These are phyloP conservation scores for Fusarium globosum DNA, from an alignment of 2,329 filamentous ascomycete genomes.

Conservation along the genomic window DNA sequence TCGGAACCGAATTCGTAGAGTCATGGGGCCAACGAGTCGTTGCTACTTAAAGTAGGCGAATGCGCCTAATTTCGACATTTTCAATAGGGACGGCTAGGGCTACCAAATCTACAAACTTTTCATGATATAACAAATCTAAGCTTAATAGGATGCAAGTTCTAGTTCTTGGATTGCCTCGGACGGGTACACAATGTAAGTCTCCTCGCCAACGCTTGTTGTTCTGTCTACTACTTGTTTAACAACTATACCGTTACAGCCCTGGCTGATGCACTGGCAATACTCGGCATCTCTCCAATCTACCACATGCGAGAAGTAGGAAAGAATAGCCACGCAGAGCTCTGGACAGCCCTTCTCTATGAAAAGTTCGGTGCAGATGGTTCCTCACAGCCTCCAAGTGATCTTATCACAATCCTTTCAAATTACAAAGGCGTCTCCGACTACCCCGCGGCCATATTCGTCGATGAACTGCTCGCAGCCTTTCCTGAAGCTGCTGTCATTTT, in stretches of 20 bases:
- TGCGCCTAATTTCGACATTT: neutral
- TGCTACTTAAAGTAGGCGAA: neutral
- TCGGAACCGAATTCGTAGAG: neutral
- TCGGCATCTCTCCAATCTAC: neutral
- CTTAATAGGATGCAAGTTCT: neutral
- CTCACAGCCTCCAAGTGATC: accelerated
- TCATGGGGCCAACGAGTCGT: neutral
- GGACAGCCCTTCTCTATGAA: neutral
- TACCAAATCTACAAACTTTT: accelerated
- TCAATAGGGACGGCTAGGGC: no score
- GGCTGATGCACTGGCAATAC: neutral
- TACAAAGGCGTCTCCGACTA: neutral
- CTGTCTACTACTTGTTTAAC: neutral
- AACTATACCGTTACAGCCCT: neutral
- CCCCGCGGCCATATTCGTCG: neutral
- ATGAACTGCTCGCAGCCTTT: neutral
- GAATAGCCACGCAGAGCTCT: neutral
- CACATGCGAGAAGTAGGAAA: neutral
- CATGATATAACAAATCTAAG: accelerated
- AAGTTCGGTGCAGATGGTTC: neutral
- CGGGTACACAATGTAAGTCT: neutral
- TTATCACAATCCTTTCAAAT: neutral
- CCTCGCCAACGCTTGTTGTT: neutral
- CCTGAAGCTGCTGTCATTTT: neutral
- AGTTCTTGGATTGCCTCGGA: neutral